Evolutionary conservation across 164 flowering plant genomes (phyloP).

Genomic region (Nelumbo lutea): DNA sequence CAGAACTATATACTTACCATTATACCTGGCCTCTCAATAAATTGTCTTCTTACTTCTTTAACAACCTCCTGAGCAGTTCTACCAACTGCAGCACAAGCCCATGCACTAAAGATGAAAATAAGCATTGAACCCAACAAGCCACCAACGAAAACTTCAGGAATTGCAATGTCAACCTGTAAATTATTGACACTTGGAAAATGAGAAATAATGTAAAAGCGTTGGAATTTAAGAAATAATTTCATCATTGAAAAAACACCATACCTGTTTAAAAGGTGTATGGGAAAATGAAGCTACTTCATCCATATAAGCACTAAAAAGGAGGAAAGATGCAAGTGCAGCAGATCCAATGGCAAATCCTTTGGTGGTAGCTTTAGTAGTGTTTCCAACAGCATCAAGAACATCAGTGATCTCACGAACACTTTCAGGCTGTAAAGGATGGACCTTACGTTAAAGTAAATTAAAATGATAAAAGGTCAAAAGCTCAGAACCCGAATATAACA

Average conservation of each 20-base stretch:
- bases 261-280: slow-evolving; percentile 69
- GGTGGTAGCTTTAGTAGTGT: slow-evolving; percentile 98
- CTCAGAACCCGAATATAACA: background rate
- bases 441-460: background rate
- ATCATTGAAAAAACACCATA: slow-evolving; percentile 10
- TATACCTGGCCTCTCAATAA: slow-evolving; percentile 97
- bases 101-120: slow-evolving; percentile 92
- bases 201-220: slow-evolving; percentile 4
- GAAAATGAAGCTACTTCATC: slow-evolving; percentile 95
- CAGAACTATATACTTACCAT: slow-evolving; percentile 54
- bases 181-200: slow-evolving; percentile 5
- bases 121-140: slow-evolving; percentile 99
- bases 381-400: slow-evolving; percentile 97
- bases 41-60: slow-evolving; percentile 95
- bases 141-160: slow-evolving; percentile 95
- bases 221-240: slow-evolving; percentile 1
- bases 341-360: slow-evolving; percentile 99
- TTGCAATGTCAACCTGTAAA: slow-evolving; percentile 92
- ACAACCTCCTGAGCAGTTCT: slow-evolving; percentile 99
- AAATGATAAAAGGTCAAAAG: background rate
- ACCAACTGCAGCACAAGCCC: slow-evolving; percentile 99
- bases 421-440: slow-evolving; percentile 66
- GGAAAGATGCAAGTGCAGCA: slow-evolving; percentile 98
- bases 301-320: slow-evolving; percentile 98
- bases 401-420: slow-evolving; percentile 97